Base-by-base conservation (phyloP, 345 rosid genomes). In the Dipteronia dyeriana region DNA sequence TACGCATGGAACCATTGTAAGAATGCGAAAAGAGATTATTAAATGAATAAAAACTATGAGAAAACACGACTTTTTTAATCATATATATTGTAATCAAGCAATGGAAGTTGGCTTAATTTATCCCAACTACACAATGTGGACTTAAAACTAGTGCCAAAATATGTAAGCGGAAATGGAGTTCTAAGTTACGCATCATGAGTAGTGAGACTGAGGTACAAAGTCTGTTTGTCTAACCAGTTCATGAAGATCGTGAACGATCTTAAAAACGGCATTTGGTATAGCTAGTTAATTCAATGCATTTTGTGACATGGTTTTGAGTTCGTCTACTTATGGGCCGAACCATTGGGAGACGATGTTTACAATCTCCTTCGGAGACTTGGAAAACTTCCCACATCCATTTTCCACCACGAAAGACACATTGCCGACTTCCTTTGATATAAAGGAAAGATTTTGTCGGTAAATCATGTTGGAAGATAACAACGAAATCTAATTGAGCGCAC, bases 321-420 rank as follows among this genome's bases (percentile, higher is more conserved):
- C 97, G 31, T 88, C 87, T 4, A 88, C 88, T 68, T 81, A 89
- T 3, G 96, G 96, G 74, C 99, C 98, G 9, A 97, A 97, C 98
- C 98, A 97, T 66, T 92, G 86, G 9, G 91, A 86, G 16, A 90
- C 96, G 2, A 90, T 92, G 23, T 79, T 86, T 16, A 98, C 94
- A 74, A 97, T 97, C 81, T 91, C 97, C 77, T 88, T 88, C 0
- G 98, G 98, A 0, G 96, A 90, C 86, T 90, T 97, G 0, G 97
- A 94, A 81, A 86, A 94, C 75, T 88, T 94, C 76, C 98, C 98
- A 23, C 91, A 97, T 83, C 98, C 97, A 62, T 90, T 94, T 73
- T 90, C 95, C 51, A 97, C 98, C 76, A 92, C 97, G 2, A 87
- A 92, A 0, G 99, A 98, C 57, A 97, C 99, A 45, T 97, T 97